A percentile compares a stretch with the other conserved stretches of the same genome.
Conservation (phyloP, 257 asterid species). For the Capsicum pubescens region DNA sequence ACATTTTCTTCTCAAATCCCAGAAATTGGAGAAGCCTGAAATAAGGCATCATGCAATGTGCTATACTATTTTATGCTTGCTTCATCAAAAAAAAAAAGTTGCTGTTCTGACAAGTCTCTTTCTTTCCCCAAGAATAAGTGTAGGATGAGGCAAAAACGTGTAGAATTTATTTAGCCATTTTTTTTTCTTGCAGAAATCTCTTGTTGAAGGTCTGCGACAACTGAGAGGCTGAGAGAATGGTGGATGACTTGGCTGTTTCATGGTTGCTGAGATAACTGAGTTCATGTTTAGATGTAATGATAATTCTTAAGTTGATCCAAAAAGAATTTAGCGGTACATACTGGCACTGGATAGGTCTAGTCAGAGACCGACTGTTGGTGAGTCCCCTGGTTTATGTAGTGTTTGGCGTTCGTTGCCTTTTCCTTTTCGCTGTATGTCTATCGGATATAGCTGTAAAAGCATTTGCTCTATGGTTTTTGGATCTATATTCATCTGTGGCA, state of each 20-base stretch:
- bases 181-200: conserved; percentile 26
- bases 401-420: background rate
- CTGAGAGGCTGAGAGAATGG: background rate
- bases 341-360: conserved; percentile 27
- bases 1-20: background rate
- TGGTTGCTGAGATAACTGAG: background rate
- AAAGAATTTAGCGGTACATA: conserved; percentile 27
- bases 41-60: background rate
- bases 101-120: background rate
- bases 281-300: conserved; percentile 26
- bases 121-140: background rate
- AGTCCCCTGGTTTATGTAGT: conserved; percentile 26
- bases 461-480: conserved; percentile 15
- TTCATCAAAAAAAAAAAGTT: background rate
- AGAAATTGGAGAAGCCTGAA: conserved; percentile 13
- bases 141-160: background rate
- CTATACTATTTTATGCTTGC: background rate
- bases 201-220: background rate
- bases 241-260: conserved; percentile 23
- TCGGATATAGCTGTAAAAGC: conserved; percentile 8
- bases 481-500: conserved; percentile 25
- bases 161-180: background rate
- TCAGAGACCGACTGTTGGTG: conserved; percentile 26
- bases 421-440: conserved; percentile 1
- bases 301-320: background rate